Evolutionary conservation across 768 basidiomycete species (phyloP), one percentile per base, ranked within the genome.

Genomic region (Kwoniella dendrophila): DNA sequence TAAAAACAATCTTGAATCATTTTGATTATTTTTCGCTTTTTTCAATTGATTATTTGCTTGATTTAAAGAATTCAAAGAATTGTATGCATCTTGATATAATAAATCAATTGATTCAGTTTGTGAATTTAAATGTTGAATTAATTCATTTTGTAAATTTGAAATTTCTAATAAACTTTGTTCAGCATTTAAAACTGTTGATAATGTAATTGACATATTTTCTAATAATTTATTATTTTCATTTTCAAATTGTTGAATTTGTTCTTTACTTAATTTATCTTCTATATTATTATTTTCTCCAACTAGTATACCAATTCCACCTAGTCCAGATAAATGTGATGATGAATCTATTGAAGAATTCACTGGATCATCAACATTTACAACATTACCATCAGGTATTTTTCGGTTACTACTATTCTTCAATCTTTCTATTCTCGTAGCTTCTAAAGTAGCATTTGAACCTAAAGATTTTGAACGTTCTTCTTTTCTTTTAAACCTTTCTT

Each of bases 101-200:
- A 91, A 87, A 72, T 98, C 94, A 10, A 93, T 92, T 68, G 93
- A 79, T 81, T 94, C 94, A 2, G 89, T 89, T 82, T 99, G 96
- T 71, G 83, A 85, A 34, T 89, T 88, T 40, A 99, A 83, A 75
- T 97, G 92, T 14, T 85, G 82, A 51, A 96, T 86, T 68, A 99
- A 83, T 78, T 97, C 90, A 81, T 90, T 88, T 82, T 99, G 96
- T 59, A 99, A 81, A 41, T 89, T 85, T 70, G 90, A 90, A 72
- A 99, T 97, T 73, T 98, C 95, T 82, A 93, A 83, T 58, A 99
- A 80, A 33, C 90, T 86, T 45, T 90, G 86, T 76, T 99, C 95
- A 26, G 95, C 95, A 74, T 88, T 87, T 73, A 94, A 89, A 33
- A 99, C 90, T 2, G 90, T 87, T 68, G 88, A 88, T 32, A 98